A percentile compares a stretch with the other conserved stretches of the same genome.
These are phyloP conservation scores for Alectoria sarmentosa DNA, from an alignment of 495 filamentous ascomycete genomes.

Conservation along the genomic window DNA sequence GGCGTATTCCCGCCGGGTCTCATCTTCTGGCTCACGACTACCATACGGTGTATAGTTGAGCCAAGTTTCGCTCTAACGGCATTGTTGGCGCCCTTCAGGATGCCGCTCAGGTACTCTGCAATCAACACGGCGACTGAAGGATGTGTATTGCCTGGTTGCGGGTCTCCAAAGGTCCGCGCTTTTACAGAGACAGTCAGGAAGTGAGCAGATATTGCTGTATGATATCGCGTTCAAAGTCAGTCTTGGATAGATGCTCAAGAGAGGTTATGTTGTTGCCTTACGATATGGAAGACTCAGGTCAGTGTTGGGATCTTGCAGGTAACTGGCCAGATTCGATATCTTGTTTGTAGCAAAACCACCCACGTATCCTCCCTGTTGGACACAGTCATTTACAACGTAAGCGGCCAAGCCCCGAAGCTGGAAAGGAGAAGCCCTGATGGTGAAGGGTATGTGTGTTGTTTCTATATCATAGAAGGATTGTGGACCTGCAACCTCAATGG, in stretches of 20 bases:
- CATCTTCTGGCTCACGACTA: constrained; percentile 3
- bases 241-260: not conserved
- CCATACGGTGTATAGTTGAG: not conserved
- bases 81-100: not conserved
- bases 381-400: constrained; percentile 5
- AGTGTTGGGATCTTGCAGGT: constrained; percentile 2
- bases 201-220: constrained; percentile 2
- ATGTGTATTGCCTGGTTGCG: constrained; percentile 6
- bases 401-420: constrained; percentile 8
- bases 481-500: not conserved
- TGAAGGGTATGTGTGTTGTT: not conserved
- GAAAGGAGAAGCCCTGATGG: constrained; percentile 9
- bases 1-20: not conserved
- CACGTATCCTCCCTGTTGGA: not conserved
- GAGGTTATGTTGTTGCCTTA: not conserved
- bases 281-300: not conserved
- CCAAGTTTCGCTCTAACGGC: not conserved
- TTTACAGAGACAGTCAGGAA: constrained; percentile 6
- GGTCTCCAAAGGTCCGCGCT: not conserved
- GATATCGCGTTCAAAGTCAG: not conserved
- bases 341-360: constrained; percentile 11
- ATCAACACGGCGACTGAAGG: constrained; percentile 9
- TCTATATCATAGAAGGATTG: not conserved
- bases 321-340: not conserved
- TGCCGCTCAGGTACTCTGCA: constrained; percentile 1